Base-by-base conservation (phyloP, 306 rosid genomes). In the Vicia sativa region DNA sequence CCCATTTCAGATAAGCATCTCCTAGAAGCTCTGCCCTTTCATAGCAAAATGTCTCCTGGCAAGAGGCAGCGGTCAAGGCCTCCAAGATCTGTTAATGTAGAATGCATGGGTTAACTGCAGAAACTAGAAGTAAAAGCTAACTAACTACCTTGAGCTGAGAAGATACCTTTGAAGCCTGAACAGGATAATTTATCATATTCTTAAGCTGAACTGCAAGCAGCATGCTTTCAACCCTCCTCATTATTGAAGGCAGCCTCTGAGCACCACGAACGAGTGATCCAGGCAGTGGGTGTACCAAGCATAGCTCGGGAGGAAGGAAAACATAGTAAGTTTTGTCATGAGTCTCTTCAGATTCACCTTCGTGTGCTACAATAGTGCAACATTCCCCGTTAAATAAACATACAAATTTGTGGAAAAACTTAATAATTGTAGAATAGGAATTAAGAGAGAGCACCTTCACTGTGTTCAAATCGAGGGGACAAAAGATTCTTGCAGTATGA, bases 11-110 rank as follows among this genome's bases (percentile, higher is more conserved):
- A 81, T 88, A 93, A 57, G 99, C 99, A 82, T 93, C 99, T 52
- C 99, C 97, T n/a, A 93, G 95, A 81, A 93, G 97, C 80, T 90
- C 99, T 4, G 99, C 99, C 83, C 99, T 85, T 81, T 93, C 99
- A 67, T 93, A 90, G 79, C 99, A 93, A 83, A 93, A 93, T 67
- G 97, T 93, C 87, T 93, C 99, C 84, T 93, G 99, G 77, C 99
- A 93, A 70, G 97, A 93, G 71, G 99, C 97, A 64, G 99, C 97
- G 4, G 99, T 93, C 87, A 90, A 82, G 78, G 99, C 99, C 84
- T 88, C n/a, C 87, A 93, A 85, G 73, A 93, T 93, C 99, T 93
- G 89, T 57, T 55, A 77, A 75, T 15, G 41, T 26, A 72, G 29
- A 75, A 68, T 11, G 57, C 70, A 26, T 5, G 56, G 12, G 43